These are phyloP conservation scores for Penicillium bialowiezense DNA, from an alignment of 495 filamentous ascomycete genomes.

Conservation along the genomic window DNA sequence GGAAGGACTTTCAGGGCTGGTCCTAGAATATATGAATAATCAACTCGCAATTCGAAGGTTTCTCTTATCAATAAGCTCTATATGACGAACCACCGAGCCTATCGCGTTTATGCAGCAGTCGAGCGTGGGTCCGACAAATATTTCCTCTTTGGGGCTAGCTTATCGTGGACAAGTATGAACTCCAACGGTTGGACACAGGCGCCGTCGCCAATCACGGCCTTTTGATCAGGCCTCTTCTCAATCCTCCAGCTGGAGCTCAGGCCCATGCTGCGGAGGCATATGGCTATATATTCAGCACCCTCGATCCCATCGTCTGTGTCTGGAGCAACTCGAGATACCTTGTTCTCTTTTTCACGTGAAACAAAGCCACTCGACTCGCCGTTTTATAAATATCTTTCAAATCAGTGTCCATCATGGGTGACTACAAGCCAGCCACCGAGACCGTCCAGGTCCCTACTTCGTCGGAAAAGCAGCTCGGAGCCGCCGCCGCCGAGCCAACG, in stretches of 20 bases:
- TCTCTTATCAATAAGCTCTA: slow-evolving; percentile 3
- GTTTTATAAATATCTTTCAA: too few species aligned
- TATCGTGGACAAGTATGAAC: slow-evolving; percentile 8
- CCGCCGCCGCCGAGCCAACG: background rate
- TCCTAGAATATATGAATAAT: too few species aligned
- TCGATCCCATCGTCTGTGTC: background rate
- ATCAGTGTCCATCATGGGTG: slow-evolving; percentile 17
- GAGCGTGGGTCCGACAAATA: slow-evolving; percentile 30
- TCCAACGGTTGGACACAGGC: background rate
- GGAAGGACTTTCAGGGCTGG: too few species aligned
- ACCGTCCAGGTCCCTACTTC: background rate
- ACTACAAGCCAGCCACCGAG: slow-evolving; percentile 15
- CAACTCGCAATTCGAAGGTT: background rate
- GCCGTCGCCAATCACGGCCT: slow-evolving; percentile 5
- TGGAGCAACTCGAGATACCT: too few species aligned
- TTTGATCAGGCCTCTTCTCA: background rate
- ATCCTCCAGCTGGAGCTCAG: background rate
- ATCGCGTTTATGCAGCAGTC: background rate
- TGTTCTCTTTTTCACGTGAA: too few species aligned
- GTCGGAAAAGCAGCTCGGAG: background rate
- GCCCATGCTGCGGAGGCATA: background rate
- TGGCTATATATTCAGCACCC: slow-evolving; percentile 2
- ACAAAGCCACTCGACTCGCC: too few species aligned
- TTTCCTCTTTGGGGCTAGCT: slow-evolving; percentile 26
- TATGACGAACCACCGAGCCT: background rate